Base-by-base conservation (phyloP, 2,329 filamentous ascomycete genomes). In the Colletotrichum camelliae region DNA sequence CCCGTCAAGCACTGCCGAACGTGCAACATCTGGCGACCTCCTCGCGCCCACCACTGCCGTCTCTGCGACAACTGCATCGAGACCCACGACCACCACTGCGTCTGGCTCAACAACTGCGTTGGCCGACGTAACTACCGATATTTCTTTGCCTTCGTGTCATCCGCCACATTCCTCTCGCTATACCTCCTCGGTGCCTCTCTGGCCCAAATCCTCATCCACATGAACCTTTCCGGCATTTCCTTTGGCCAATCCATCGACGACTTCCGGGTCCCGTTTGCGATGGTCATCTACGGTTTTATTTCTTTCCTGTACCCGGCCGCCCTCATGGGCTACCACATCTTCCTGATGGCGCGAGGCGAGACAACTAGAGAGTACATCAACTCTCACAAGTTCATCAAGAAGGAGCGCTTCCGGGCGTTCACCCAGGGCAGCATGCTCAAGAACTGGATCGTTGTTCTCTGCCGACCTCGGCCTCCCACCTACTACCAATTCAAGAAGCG, bases 91-190 rank as follows among this genome's bases (percentile, higher is more conserved):
- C 97, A 99, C 82, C 97, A 99, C 85, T 99, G 97, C 81, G 96
- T 98, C 18, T 99, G 97, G 97, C 91, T 99, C 78, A 99, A 99
- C 86, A 99, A 99, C 84, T 99, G 97, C 79, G 94, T 99, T 66
- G 97, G 97, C 58, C 94, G 96, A 79, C 95, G 97, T 80, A 99
- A 99, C 86, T 99, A 99, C 86, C 95, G 97, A 78, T 98, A 96
- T 85, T 99, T 99, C 85, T 98, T 98, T 83, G 91, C 94, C 13
- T 99, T 98, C 84, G 93, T 99, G 78, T 92, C 92, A 70, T 92
- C 93, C 16, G 92, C 92, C n/a, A 95, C 95, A 0, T 79, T 98
- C 39, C 89, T 98, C 21, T 91, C 93, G 0, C 82, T 96, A 18
- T 96, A 94, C 80, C 89, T 98, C 61, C 87, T 97, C 35, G 95